Evolutionary conservation across 306 rosid species (phyloP).

Genomic region (Oemleria cerasiformis): DNA sequence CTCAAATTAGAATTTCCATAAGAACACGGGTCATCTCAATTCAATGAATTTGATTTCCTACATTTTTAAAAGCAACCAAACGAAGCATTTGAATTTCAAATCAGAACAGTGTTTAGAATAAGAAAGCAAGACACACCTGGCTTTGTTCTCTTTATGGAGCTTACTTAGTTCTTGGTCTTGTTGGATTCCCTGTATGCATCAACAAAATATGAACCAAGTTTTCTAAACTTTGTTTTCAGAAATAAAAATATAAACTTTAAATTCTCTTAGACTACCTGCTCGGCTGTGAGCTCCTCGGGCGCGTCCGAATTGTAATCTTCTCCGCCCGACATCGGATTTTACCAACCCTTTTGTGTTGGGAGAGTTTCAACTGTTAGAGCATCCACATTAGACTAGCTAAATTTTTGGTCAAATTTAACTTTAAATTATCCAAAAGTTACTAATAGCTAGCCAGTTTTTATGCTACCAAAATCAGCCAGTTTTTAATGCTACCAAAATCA

Average conservation of each 20-base stretch:
- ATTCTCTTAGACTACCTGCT: constrained; percentile 34
- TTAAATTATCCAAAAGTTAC: no score
- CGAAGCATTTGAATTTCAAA: not conserved
- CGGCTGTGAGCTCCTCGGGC: constrained; percentile 85
- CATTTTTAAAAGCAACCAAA: not conserved
- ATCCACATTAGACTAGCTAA: no score
- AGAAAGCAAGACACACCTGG: constrained; percentile 44
- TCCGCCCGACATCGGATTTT: constrained; percentile 43
- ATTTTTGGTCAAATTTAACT: no score
- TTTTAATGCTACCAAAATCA: no score
- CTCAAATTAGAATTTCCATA: not conserved
- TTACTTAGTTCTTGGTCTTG: constrained; percentile 54
- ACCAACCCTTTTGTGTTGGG: not conserved
- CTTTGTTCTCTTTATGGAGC: constrained; percentile 57
- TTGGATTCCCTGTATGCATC: constrained; percentile 53
- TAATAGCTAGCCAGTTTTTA: no score
- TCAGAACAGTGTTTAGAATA: not conserved
- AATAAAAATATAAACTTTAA: not conserved
- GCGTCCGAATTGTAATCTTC: constrained; percentile 61
- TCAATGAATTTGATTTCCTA: not conserved
- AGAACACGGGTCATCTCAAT: not conserved
- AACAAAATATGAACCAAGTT: constrained; percentile 9
- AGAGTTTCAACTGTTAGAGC: not conserved
- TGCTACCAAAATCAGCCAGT: no score
- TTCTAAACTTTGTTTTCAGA: not conserved